Conservation (phyloP, 139 green algal genomes). For the Chlamydomonas sp. region DNA sequence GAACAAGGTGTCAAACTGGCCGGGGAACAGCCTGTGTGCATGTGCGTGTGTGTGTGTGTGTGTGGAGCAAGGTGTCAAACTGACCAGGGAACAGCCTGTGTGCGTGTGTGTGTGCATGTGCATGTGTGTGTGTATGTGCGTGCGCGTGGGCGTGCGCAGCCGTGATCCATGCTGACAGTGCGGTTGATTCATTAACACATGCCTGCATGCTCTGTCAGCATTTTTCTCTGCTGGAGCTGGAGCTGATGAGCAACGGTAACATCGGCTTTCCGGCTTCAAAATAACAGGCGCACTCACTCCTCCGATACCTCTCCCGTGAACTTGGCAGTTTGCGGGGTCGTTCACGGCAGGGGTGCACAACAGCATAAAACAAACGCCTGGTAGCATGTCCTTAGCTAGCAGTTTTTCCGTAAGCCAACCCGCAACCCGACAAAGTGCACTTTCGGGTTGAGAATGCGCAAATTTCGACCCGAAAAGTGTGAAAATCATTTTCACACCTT, state of each 20-base stretch:
- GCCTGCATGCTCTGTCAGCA: no score
- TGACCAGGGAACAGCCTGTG: conserved; percentile 15
- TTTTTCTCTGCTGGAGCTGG: no score
- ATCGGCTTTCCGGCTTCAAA: no score
- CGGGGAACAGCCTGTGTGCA: no score
- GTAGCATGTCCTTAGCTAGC: neutral
- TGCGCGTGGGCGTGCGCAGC: no score
- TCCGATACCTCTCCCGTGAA: conserved; percentile 54
- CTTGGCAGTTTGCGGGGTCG: conserved; percentile 35
- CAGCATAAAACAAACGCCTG: neutral
- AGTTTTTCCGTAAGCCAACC: neutral
- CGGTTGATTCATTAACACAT: no score
- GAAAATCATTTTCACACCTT: no score
- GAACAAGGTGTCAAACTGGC: no score
- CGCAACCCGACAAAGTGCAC: conserved; percentile 35
- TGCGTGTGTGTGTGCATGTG: neutral
- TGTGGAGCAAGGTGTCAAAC: conserved; percentile 24
- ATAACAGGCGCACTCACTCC: conserved; percentile 22
- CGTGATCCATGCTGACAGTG: conserved; percentile 26
- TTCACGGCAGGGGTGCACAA: conserved; percentile 74
- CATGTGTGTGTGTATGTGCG: no score
- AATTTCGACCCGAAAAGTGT: no score
- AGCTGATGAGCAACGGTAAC: no score
- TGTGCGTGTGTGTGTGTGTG: no score
- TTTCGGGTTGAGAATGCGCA: conserved; percentile 65